phyloP scores from a whole-genome alignment of 331 rosid genomes.

The Pyracantha coccinea region DNA sequence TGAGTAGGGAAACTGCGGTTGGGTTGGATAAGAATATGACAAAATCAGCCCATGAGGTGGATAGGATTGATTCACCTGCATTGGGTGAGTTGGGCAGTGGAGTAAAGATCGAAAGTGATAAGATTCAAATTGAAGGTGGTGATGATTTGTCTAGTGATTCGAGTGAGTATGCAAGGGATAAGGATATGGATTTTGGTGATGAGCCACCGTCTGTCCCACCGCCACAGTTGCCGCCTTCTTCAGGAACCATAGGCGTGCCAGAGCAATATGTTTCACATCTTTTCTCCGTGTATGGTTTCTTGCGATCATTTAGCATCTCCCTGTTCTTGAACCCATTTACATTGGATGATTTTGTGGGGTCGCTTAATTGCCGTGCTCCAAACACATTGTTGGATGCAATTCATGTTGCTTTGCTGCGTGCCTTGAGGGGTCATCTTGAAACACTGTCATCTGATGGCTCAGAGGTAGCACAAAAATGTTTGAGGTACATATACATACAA shows the following conservation, averaged over 20 bases:
- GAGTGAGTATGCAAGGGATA: slow-evolving; percentile 11
- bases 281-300: slow-evolving; percentile 70
- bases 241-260: slow-evolving; percentile 73
- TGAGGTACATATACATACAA: slow-evolving; percentile 41
- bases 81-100: slow-evolving; percentile 28
- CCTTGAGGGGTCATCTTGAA: slow-evolving; percentile 65
- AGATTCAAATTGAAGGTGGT: slow-evolving; percentile 25
- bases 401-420: slow-evolving; percentile 71
- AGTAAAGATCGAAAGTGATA: slow-evolving; percentile 13
- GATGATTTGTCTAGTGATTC: slow-evolving; percentile 43
- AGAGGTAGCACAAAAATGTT: slow-evolving; percentile 60
- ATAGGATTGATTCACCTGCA: slow-evolving; percentile 18
- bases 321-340: slow-evolving; percentile 67
- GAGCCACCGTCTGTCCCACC: slow-evolving; percentile 31
- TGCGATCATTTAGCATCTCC: slow-evolving; percentile 64
- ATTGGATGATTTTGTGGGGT: slow-evolving; percentile 88
- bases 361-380: slow-evolving; percentile 49
- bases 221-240: slow-evolving; percentile 55
- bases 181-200: slow-evolving; percentile 19
- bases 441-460: slow-evolving; percentile 51
- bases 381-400: slow-evolving; percentile 65
- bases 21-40: slow-evolving; percentile 7
- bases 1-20: neutral
- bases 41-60: slow-evolving; percentile 9
- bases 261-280: slow-evolving; percentile 65